Conservation (phyloP, 306 rosid genomes). For the Rosa persica region DNA sequence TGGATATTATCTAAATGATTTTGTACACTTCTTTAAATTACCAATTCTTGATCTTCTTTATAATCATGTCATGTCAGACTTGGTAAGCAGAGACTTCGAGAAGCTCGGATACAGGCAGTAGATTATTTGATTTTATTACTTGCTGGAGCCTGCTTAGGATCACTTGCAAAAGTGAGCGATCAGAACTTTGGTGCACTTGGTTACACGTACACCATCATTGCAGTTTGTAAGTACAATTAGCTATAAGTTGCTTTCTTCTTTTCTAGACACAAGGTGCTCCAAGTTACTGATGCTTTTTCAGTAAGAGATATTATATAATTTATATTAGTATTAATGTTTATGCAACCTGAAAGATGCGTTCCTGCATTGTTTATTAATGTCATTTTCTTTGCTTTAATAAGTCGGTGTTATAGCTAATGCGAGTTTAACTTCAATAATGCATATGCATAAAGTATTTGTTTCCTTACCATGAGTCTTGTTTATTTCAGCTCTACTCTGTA, state of each 20-base stretch:
- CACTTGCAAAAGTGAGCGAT: slow-evolving; percentile 61
- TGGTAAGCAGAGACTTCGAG: slow-evolving; percentile 86
- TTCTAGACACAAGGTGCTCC: not conserved
- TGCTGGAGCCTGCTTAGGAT: slow-evolving; percentile 98
- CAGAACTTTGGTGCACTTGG: slow-evolving; percentile 72
- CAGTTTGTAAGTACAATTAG: slow-evolving; percentile 70
- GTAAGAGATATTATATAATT: not conserved
- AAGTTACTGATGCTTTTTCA: slow-evolving; percentile 2
- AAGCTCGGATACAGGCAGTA: slow-evolving; percentile 76
- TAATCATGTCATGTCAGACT: slow-evolving; percentile 47
- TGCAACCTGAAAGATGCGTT: not conserved
- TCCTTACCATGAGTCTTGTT: slow-evolving; percentile 22
- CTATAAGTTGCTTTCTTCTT: slow-evolving; percentile 9
- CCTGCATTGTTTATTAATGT: not conserved
- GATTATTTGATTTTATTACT: slow-evolving; percentile 89
- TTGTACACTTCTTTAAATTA: not conserved
- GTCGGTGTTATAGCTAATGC: not conserved
- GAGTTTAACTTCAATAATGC: not conserved
- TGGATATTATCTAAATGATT: not conserved
- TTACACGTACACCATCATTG: slow-evolving; percentile 82
- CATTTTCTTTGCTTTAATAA: not conserved
- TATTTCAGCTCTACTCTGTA: slow-evolving; percentile 89
- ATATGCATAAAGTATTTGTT: slow-evolving; percentile 17
- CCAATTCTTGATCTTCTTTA: slow-evolving; percentile 21
- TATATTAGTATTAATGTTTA: not conserved